Evolutionary conservation across 208 protist species (phyloP).

Genomic region (Leishmania arabica): DNA sequence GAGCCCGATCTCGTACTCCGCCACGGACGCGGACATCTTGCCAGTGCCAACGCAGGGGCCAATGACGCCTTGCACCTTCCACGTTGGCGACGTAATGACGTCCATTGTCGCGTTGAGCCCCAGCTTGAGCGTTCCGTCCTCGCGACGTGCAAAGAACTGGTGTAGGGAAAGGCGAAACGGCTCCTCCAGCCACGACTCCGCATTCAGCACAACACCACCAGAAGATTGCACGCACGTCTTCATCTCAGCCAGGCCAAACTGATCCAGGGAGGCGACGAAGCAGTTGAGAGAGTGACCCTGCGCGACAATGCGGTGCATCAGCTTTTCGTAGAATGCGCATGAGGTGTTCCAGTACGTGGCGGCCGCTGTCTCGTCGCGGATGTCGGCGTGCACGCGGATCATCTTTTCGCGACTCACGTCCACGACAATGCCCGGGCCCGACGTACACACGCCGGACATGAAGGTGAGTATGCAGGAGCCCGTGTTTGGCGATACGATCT

Average conservation of each 20-base stretch:
- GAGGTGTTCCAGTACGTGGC: conserved; percentile 78
- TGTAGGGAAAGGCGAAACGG: conserved; percentile 96
- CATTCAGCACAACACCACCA: conserved; percentile 95
- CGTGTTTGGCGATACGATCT: conserved; percentile 87
- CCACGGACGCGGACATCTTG: conserved; percentile 90
- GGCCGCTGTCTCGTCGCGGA: conserved; percentile 85
- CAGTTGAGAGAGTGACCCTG: conserved; percentile 97
- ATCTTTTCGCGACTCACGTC: conserved; percentile 92
- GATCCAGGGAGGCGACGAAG: conserved; percentile 97
- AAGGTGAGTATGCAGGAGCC: conserved; percentile 96
- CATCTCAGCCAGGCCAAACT: conserved; percentile 98
- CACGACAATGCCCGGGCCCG: conserved; percentile 95
- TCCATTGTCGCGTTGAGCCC: conserved; percentile 97
- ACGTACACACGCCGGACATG: conserved; percentile 95
- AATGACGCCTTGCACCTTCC: conserved; percentile 96
- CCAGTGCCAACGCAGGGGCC: conserved; percentile 92
- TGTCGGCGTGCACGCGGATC: conserved; percentile 97
- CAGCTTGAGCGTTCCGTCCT: conserved; percentile 83
- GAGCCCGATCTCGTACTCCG: conserved; percentile 94
- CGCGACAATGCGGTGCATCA: conserved; percentile 94
- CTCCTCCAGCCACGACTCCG: conserved; percentile 96
- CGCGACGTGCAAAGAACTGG: conserved; percentile 85
- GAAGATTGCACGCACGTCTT: conserved; percentile 91
- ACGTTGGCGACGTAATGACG: conserved; percentile 94
- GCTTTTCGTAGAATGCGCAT: conserved; percentile 93